Percentiles rank a stretch among this genome's conserved stretches.
Evolutionary conservation across 768 basidiomycete genomes (phyloP).

Genomic region (Fibroporia radiculosa): DNA sequence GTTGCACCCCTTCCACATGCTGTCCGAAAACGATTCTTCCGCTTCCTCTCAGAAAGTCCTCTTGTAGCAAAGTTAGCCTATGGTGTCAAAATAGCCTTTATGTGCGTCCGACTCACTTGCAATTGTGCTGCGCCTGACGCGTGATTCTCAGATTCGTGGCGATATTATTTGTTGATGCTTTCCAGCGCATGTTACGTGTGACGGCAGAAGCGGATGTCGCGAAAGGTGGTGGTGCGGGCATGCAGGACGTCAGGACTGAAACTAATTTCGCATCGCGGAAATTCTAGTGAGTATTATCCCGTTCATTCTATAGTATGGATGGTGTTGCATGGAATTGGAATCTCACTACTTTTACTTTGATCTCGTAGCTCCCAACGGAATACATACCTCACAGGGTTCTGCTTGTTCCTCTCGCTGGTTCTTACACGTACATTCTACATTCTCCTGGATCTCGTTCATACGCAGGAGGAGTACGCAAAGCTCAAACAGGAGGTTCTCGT

Average conservation of each 20-base stretch:
- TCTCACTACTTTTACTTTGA: not conserved
- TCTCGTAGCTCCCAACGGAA: conserved; percentile 74
- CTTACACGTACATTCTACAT: conserved; percentile 91
- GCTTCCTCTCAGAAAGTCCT: conserved; percentile 60
- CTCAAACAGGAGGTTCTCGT: conserved; percentile 56
- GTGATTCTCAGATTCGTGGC: conserved; percentile 58
- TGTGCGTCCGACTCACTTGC: conserved; percentile 35
- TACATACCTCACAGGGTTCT: conserved; percentile 88
- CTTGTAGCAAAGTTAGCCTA: conserved; percentile 83
- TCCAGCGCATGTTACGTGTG: conserved; percentile 87
- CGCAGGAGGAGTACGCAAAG: conserved; percentile 81
- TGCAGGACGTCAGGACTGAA: conserved; percentile 66
- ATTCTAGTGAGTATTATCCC: conserved; percentile 59
- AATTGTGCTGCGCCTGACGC: not conserved
- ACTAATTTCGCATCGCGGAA: conserved; percentile 87
- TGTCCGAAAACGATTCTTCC: conserved; percentile 62
- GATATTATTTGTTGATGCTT: conserved; percentile 83
- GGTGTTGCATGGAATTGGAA: not conserved
- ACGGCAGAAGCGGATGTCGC: conserved; percentile 64
- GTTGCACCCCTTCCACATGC: conserved; percentile 80
- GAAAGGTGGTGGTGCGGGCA: conserved; percentile 42
- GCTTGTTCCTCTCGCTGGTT: conserved; percentile 92
- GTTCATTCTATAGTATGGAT: not conserved
- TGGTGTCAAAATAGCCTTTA: conserved; percentile 89
- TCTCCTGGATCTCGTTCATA: conserved; percentile 82